These are phyloP conservation scores for Elongisporangium undulatum DNA, from an alignment of 352 stramenopile species.

Conservation along the genomic window DNA sequence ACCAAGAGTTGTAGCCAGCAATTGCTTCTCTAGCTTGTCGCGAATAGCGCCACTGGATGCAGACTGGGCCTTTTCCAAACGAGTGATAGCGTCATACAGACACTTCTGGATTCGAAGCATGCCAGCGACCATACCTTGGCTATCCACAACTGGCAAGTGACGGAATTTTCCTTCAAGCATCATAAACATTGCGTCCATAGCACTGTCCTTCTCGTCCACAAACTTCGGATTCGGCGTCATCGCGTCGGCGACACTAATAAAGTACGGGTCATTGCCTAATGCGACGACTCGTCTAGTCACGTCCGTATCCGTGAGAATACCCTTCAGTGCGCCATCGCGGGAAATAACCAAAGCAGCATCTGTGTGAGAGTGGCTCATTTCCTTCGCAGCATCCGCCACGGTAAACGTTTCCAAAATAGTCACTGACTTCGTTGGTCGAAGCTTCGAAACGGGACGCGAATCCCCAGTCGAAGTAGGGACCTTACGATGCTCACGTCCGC, in stretches of 20 bases:
- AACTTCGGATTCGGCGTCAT: slow-evolving; percentile 89
- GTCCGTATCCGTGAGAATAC: slow-evolving; percentile 95
- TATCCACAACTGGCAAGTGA: slow-evolving; percentile 94
- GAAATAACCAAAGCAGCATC: slow-evolving; percentile 93
- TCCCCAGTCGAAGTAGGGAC: slow-evolving; percentile 44
- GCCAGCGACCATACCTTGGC: slow-evolving; percentile 89
- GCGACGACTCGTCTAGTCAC: slow-evolving; percentile 83
- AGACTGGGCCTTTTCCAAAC: slow-evolving; percentile 91
- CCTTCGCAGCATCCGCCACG: slow-evolving; percentile 86
- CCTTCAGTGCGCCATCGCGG: slow-evolving; percentile 83
- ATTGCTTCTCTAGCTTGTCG: slow-evolving; percentile 73
- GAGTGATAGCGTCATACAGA: slow-evolving; percentile 97
- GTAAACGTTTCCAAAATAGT: slow-evolving; percentile 83
- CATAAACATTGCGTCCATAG: slow-evolving; percentile 90
- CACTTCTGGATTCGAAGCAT: slow-evolving; percentile 99
- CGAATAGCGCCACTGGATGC: slow-evolving; percentile 66
- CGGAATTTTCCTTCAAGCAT: slow-evolving; percentile 93
- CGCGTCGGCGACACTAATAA: slow-evolving; percentile 77
- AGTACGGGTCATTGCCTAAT: slow-evolving; percentile 79
- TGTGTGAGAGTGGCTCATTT: slow-evolving; percentile 88
- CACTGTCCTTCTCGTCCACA: slow-evolving; percentile 84
- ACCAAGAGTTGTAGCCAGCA: slow-evolving; percentile 50
- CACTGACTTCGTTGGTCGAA: slow-evolving; percentile 86
- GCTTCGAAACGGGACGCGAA: slow-evolving; percentile 89
- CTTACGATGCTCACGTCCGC: background rate